Percentiles rank a stretch among this genome's conserved stretches.
phyloP scores from a whole-genome alignment of 208 protist genomes.

The Phytomonas sp. region DNA sequence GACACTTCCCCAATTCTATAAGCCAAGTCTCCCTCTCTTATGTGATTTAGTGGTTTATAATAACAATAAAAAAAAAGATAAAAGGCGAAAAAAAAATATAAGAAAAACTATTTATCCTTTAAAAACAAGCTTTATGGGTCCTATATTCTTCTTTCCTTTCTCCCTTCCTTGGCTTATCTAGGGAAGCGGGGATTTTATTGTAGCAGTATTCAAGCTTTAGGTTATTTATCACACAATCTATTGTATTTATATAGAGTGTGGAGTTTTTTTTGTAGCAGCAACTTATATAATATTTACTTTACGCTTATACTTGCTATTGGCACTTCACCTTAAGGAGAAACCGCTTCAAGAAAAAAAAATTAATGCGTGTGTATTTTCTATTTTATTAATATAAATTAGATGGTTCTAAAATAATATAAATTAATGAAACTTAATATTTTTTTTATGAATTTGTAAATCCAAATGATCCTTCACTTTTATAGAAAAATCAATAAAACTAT shows the following conservation, averaged over 20 bases:
- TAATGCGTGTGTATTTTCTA: not conserved
- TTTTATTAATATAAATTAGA: not conserved
- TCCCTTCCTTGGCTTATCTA: not conserved
- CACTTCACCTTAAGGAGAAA: not conserved
- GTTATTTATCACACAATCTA: not conserved
- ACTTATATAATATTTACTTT: not conserved
- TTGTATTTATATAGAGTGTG: not conserved
- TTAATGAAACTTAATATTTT: not conserved
- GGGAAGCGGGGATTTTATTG: not conserved
- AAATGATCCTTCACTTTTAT: not conserved
- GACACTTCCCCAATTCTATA: not conserved
- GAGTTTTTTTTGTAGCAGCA: not conserved
- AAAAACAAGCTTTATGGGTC: not conserved
- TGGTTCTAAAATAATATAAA: conserved; percentile 7
- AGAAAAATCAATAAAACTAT: not conserved
- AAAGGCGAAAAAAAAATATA: conserved; percentile 3
- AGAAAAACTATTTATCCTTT: not conserved
- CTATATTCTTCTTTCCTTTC: not conserved
- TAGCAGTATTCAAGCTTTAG: not conserved
- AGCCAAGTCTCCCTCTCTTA: not conserved
- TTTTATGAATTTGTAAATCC: not conserved
- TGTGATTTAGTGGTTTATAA: not conserved
- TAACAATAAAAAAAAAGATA: conserved; percentile 4
- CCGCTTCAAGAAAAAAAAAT: not conserved
- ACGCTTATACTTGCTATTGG: not conserved